These are phyloP conservation scores for Picochlorum sp. DNA, from an alignment of 139 green algal species.

Conservation along the genomic window DNA sequence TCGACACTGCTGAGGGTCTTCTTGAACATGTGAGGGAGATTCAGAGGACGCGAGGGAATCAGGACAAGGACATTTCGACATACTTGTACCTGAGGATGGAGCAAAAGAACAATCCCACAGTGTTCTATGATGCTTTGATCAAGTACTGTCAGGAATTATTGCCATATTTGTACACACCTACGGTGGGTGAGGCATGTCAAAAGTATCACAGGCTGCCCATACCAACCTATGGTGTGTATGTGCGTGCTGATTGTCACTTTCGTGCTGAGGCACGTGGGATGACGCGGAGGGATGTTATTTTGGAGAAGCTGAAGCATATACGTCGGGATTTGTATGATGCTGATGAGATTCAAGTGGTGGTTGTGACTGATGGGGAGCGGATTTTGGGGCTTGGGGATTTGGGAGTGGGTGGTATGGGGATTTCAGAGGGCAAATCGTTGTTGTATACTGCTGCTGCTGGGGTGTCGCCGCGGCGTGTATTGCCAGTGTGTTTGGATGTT, in stretches of 20 bases:
- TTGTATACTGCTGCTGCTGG: slow-evolving; percentile 45
- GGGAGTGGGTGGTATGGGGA: slow-evolving; percentile 43
- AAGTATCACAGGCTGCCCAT: slow-evolving; percentile 45
- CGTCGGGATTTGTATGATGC: slow-evolving; percentile 19
- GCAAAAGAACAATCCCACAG: slow-evolving; percentile 14
- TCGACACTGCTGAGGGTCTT: slow-evolving; percentile 2
- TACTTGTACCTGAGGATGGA: slow-evolving; percentile 7
- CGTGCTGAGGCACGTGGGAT: too few relatives aligned
- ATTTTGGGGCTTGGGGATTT: slow-evolving; percentile 60
- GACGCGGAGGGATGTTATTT: slow-evolving; percentile 15
- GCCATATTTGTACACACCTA: slow-evolving; percentile 87
- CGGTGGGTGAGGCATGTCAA: slow-evolving; percentile 87
- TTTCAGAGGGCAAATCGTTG: slow-evolving; percentile 30
- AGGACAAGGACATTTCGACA: not conserved
- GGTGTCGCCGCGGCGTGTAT: slow-evolving; percentile 36
- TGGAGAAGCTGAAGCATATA: slow-evolving; percentile 22
- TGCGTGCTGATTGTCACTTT: slow-evolving; percentile 10
- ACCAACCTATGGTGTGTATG: slow-evolving; percentile 32
- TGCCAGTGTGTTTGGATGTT: slow-evolving; percentile 81
- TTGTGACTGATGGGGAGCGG: slow-evolving; percentile 58
- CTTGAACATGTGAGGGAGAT: slow-evolving; percentile 3
- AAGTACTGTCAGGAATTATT: slow-evolving; percentile 61
- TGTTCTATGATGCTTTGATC: slow-evolving; percentile 62
- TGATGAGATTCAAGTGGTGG: slow-evolving; percentile 34
- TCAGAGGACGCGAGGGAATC: not conserved